Base-by-base conservation (phyloP, 768 basidiomycete species). In the Leccinum aurantiacum region DNA sequence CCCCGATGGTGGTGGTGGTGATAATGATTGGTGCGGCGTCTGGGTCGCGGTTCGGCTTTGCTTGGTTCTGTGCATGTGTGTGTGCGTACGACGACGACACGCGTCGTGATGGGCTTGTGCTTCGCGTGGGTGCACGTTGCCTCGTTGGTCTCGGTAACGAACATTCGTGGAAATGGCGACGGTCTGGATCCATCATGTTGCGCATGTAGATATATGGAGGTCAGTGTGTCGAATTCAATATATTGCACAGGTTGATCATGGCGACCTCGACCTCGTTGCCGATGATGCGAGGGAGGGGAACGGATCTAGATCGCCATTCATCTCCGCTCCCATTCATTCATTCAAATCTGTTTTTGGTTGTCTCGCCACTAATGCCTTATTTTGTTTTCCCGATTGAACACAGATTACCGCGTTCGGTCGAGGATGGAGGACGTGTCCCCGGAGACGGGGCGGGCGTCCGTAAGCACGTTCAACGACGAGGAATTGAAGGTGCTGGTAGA, bases 351-450 rank as follows among this genome's bases (percentile, higher is more conserved):
- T 6, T 13, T 48, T 48, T 24, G 5, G 13, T 53, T 52, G 19
- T 56, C 29, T 37, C 13, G 15, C 19, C 2, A 14, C 6, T 50
- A 24, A 62, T 50, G 46, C 4, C 19, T 13, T 8, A 3, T 38
- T 57, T 33, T 11, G 3, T 27, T 31, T 31, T 29, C 10, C 15
- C 54, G 41, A 62, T 48, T 41, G n/a, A 25, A 47, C 35, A 17
- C 61, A 83, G 86, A 87, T 68, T 86, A 87, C 68, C 77, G 80
- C 4, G 66, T 78, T 33, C 79, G 85, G 50, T 77, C 84, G 2
- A 78, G 80, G 22, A 73, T 81, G 63, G 57, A 65, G 6, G 74
- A 71, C 24, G 79, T 82, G 25, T 80, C 82, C 2, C 65, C 77
- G 11, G 65, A 64, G 4, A 64, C 73, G 15, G 75, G 76, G 3